Evolutionary conservation across 2,329 filamentous ascomycete species (phyloP), one percentile per base, ranked within the genome.

Genomic region (Neofusicoccum sp.): DNA sequence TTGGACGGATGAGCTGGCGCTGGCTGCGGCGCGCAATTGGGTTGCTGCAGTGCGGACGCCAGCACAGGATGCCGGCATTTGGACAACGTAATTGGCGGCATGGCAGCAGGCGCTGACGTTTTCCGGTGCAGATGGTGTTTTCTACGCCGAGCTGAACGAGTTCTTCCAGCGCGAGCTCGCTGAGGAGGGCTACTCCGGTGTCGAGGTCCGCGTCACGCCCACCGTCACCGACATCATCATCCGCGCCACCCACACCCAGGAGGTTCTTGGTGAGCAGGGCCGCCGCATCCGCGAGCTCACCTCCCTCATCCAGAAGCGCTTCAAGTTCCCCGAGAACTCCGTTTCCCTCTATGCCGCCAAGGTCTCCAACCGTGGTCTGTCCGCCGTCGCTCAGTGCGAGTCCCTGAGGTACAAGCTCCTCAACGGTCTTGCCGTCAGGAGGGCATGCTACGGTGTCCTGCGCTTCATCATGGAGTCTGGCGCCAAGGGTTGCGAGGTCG

Each of bases 221-320:
- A 99, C 95, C 80, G 95, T 99, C 79, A 99, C 95, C 86, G 95
- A 98, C 84, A 98, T 98, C 88, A 98, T 99, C 88, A 96, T 99
- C 87, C 95, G 95, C 82, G 95, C 95, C 79, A 99, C 95, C 78
- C 95, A 99, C 89, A 99, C 95, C 78, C 95, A 99, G 86, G 96
- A 99, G 86, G 96, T 99, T 73, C 91, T 99, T 77, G 95, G 95
- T 78, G 95, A 99, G 89, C 95, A 99, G 87, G 95, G 95, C 77
- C 93, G 95, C 85, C 91, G 95, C 85, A 99, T 99, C 82, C 93
- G 95, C 81, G 95, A 99, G 87, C 92, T 99, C 82, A 99, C 95
- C 79, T 97, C 92, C 76, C 89, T 99, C 79, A 99, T 99, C 87
- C 96, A 99, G 87, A 98, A 99, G 90, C 93, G 95, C 79, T 99